Conservation (phyloP, 1,284 basidiomycete genomes). For the Stygiomarasmius scandens region DNA sequence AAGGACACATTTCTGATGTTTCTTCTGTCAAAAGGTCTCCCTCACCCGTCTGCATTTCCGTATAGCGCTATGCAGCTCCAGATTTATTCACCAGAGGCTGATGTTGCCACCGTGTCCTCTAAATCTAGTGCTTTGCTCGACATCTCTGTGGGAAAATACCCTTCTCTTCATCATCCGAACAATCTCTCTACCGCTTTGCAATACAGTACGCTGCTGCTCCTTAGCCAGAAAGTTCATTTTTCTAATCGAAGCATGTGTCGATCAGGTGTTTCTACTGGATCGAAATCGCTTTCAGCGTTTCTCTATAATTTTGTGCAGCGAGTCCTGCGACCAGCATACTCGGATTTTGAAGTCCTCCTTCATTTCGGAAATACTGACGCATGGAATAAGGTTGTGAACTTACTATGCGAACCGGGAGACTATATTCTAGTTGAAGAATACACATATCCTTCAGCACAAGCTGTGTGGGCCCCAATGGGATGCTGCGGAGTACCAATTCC, state of each 20-base stretch:
- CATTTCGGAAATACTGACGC: conserved; percentile 36
- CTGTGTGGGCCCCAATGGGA: conserved; percentile 38
- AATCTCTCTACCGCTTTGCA: conserved; percentile 13
- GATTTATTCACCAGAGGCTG: conserved; percentile 9
- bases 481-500: conserved; percentile 47
- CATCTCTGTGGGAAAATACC: conserved; percentile 8
- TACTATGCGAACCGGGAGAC: conserved; percentile 31
- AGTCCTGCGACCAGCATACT: conserved; percentile 15
- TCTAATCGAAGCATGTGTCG: not conserved
- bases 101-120: not conserved
- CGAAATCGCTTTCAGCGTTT: conserved; percentile 7
- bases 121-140: not conserved
- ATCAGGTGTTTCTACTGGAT: conserved; percentile 10
- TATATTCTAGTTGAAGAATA: conserved; percentile 51
- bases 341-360: conserved; percentile 16
- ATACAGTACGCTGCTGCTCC: conserved; percentile 1
- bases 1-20: not conserved
- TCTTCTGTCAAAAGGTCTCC: conserved; percentile 9
- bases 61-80: conserved; percentile 4
- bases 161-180: conserved; percentile 7
- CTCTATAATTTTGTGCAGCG: conserved; percentile 14
- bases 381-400: conserved; percentile 39
- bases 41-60: conserved; percentile 18
- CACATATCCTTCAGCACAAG: conserved; percentile 46
- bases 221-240: too few species aligned